Conservation (phyloP, 176 grass and related monocot species). For the Triticum monococcum region DNA sequence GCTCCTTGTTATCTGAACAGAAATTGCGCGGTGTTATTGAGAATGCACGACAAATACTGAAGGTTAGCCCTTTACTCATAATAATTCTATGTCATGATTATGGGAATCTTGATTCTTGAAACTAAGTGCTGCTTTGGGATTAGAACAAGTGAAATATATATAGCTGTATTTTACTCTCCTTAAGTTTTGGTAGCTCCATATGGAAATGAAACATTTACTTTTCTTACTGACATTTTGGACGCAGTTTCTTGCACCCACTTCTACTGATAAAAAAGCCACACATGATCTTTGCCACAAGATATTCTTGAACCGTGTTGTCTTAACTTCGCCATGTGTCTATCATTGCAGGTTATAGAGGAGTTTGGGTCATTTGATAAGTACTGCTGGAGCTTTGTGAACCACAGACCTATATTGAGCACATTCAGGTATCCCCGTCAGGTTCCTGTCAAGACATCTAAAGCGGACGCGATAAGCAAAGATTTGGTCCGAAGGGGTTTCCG, state of each 20-base stretch:
- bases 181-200: background rate
- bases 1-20: constrained; percentile 74
- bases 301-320: background rate
- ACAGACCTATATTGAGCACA: constrained; percentile 77
- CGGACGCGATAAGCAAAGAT: constrained; percentile 96
- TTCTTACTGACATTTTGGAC: background rate
- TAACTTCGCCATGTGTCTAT: background rate
- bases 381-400: constrained; percentile 88
- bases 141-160: background rate
- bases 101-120: background rate
- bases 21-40: constrained; percentile 83
- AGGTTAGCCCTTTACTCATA: constrained; percentile 42
- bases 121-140: background rate
- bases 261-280: background rate
- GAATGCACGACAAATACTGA: constrained; percentile 85
- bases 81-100: background rate
- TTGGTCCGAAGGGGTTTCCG: constrained; percentile 83
- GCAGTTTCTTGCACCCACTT: background rate
- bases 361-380: constrained; percentile 94
- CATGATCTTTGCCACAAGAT: background rate
- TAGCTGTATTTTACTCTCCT: background rate
- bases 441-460: constrained; percentile 81
- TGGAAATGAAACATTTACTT: background rate
- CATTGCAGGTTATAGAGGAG: constrained; percentile 62
- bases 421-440: constrained; percentile 91